These are phyloP conservation scores for Strobilomyces confusus DNA, from an alignment of 768 basidiomycete genomes.

Conservation along the genomic window DNA sequence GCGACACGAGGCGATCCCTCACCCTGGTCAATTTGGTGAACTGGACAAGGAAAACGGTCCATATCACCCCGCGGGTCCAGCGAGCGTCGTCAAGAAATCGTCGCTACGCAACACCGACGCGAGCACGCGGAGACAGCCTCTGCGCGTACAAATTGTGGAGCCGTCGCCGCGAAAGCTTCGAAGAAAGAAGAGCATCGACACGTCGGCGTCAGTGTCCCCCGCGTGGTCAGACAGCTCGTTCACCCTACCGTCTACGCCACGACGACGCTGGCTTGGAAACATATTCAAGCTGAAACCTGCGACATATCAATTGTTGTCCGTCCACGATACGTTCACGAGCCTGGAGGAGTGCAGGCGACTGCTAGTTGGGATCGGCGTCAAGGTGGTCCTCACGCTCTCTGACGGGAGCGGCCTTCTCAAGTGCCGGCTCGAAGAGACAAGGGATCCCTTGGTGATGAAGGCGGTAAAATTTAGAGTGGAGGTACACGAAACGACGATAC, in stretches of 20 bases:
- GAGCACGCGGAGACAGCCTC: constrained; percentile 14
- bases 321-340: constrained; percentile 57
- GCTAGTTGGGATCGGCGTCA: constrained; percentile 67
- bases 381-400: constrained; percentile 59
- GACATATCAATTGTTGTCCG: constrained; percentile 53
- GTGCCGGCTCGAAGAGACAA: constrained; percentile 69
- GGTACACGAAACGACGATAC: constrained; percentile 42
- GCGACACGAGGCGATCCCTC: background rate
- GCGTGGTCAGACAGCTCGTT: constrained; percentile 47
- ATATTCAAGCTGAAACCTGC: constrained; percentile 84
- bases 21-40: constrained; percentile 17
- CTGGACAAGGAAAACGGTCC: constrained; percentile 58
- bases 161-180: constrained; percentile 41
- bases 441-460: constrained; percentile 56
- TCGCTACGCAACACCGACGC: constrained; percentile 37
- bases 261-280: constrained; percentile 79
- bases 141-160: constrained; percentile 53
- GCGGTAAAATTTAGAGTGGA: constrained; percentile 83
- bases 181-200: constrained; percentile 20
- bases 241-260: constrained; percentile 41
- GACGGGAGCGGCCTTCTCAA: constrained; percentile 67
- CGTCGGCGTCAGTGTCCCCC: constrained; percentile 30
- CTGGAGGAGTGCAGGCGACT: constrained; percentile 70
- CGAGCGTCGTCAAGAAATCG: constrained; percentile 37
- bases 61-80: constrained; percentile 2